Evolutionary conservation across 495 filamentous ascomycete species (phyloP).

Genomic region (Mytilinidion resinicola): DNA sequence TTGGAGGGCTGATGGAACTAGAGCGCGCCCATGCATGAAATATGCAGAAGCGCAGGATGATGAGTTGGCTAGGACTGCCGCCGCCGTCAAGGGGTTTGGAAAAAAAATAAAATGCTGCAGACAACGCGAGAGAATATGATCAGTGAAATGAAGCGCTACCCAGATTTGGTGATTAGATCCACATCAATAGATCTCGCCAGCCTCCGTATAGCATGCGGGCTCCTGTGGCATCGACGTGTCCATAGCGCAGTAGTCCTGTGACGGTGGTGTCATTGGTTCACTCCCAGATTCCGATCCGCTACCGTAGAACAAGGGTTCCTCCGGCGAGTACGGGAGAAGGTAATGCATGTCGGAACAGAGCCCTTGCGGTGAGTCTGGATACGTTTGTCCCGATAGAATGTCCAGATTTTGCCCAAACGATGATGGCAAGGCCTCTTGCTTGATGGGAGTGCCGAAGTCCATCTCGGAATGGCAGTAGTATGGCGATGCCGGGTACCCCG

Average conservation of each 20-base stretch:
- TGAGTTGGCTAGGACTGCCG: not conserved
- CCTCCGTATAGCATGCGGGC: not conserved
- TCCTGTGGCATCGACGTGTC: not conserved
- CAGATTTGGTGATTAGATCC: no score
- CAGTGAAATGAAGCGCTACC: no score
- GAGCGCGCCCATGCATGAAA: not conserved
- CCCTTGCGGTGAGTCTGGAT: not conserved
- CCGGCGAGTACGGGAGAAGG: constrained; percentile 2
- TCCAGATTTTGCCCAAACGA: not conserved
- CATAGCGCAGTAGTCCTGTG: not conserved
- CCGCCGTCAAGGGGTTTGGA: not conserved
- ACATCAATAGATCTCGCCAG: not conserved
- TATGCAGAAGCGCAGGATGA: not conserved
- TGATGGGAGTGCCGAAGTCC: constrained; percentile 1
- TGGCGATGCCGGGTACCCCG: constrained; percentile 13
- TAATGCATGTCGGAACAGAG: not conserved
- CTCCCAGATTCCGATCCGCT: constrained; percentile 9
- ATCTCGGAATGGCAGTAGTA: constrained; percentile 12
- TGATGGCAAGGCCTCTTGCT: not conserved
- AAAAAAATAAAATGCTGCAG: not conserved
- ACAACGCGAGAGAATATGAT: no score
- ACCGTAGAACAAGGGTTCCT: constrained; percentile 14
- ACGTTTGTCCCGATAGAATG: not conserved
- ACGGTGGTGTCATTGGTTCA: constrained; percentile 17
- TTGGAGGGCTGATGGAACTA: not conserved